Evolutionary conservation across 2,329 filamentous ascomycete species (phyloP), one percentile per base, ranked within the genome.

Genomic region (Sporothrix humicola): DNA sequence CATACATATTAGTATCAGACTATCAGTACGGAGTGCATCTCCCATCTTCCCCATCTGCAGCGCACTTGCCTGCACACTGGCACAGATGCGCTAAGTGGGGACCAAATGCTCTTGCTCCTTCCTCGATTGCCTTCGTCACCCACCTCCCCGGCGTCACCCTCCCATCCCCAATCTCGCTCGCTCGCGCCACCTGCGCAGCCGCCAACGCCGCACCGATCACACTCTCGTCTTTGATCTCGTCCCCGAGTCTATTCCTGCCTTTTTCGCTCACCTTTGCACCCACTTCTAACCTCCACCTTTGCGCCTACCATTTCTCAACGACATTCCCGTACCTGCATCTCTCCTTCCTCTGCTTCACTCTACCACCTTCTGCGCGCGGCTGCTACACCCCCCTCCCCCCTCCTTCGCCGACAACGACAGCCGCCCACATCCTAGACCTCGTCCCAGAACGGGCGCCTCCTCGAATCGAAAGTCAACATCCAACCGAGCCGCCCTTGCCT

Each of bases 51-150:
- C 31, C 66, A 56, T 69, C n/a, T 58, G 44, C 58, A 72, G 26
- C 56, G 37, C 42, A 44, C 15, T 12, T 26, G n/a, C 37, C n/a
- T 44, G 31, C 37, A 26, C 58, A 26, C 58, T 44, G n/a, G 31
- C 37, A 58, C 63, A 72, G 54, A 65, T 72, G 69, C 69, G 61
- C 73, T 48, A 74, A 74, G 73, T 74, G 73, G 73, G 61, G 73
- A 74, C 46, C 37, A 50, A 37, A 50, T 15, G 17, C 63, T 31
- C 37, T 68, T 56, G 69, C 56, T 72, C 69, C 48, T 71, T 48
- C 72, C 66, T 72, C 73, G 42, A 50, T 72, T 70, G 23, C 71
- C 63, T 68, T 68, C 63, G 26, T 72, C 71, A 68, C 63, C 61
- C 66, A 48, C 71, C 15, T 26, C 72, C 17, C 63, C 66, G 61